These are phyloP conservation scores for Pseudopithomyces chartarum DNA, from an alignment of 2,329 filamentous ascomycete genomes.

Conservation along the genomic window DNA sequence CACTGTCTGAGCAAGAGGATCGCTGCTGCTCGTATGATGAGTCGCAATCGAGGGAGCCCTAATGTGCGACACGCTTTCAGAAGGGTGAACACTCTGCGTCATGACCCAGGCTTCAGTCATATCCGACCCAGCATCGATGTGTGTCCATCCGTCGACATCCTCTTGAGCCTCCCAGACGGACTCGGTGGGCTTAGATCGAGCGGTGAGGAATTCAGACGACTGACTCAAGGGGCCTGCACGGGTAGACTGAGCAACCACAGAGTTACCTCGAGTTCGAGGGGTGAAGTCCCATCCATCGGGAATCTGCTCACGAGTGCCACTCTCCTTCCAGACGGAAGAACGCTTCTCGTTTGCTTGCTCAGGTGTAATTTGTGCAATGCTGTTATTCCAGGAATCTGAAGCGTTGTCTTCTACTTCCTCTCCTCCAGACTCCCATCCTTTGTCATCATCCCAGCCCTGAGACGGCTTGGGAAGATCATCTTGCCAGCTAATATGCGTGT, in stretches of 20 bases:
- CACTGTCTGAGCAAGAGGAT: neutral
- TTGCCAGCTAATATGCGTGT: constrained; percentile 19
- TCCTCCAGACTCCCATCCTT: constrained; percentile 18
- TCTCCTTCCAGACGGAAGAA: neutral
- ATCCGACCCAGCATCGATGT: constrained; percentile 1
- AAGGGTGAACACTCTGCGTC: neutral
- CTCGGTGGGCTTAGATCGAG: neutral
- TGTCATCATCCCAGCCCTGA: constrained; percentile 14
- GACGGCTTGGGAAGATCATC: constrained; percentile 2
- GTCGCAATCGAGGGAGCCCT: neutral
- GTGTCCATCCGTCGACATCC: constrained; percentile 6
- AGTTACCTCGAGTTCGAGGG: neutral
- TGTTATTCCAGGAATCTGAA: constrained; percentile 25
- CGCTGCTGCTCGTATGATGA: neutral
- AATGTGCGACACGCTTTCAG: constrained; percentile 5
- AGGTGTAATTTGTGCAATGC: constrained; percentile 19
- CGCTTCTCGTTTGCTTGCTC: neutral
- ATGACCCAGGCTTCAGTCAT: neutral
- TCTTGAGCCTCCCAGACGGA: constrained; percentile 1
- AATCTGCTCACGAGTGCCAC: neutral
- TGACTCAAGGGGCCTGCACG: neutral
- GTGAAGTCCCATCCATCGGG: neutral
- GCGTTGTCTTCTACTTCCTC: constrained; percentile 10
- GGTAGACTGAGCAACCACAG: neutral
- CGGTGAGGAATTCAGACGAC: neutral